phyloP scores from a whole-genome alignment of 345 rosid species.

The Populus alba region DNA sequence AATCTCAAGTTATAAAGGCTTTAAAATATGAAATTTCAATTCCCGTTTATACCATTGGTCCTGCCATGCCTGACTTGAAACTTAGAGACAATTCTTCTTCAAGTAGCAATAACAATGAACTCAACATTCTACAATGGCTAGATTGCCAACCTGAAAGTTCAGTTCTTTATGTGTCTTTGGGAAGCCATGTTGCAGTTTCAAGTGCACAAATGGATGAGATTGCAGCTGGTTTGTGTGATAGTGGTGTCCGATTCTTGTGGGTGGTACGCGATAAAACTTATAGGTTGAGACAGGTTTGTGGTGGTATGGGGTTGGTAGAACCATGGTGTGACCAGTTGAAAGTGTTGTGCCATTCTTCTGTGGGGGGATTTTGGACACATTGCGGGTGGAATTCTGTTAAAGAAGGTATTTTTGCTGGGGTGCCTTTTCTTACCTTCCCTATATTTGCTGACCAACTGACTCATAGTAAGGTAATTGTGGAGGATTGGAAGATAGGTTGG shows the following conservation, averaged over 20 bases:
- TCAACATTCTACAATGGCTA: slow-evolving; percentile 7
- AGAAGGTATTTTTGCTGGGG: slow-evolving; percentile 13
- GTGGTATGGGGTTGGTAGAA: slow-evolving; percentile 13
- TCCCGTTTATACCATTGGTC: slow-evolving; percentile 12
- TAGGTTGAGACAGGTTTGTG: not conserved
- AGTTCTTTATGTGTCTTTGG: slow-evolving; percentile 12
- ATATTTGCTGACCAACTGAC: slow-evolving; percentile 5
- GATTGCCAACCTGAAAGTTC: slow-evolving; percentile 15
- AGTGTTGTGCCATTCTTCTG: slow-evolving; percentile 12
- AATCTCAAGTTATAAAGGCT: not conserved
- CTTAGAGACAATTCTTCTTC: not conserved
- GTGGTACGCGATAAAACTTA: not conserved
- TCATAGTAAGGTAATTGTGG: slow-evolving; percentile 42
- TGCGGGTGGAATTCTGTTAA: slow-evolving; percentile 19
- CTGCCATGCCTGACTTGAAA: slow-evolving; percentile 3
- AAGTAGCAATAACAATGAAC: not conserved
- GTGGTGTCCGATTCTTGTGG: slow-evolving; percentile 14
- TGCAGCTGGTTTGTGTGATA: not conserved
- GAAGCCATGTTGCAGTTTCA: slow-evolving; percentile 13
- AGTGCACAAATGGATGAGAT: slow-evolving; percentile 14
- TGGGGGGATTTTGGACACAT: slow-evolving; percentile 18
- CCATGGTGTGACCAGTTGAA: slow-evolving; percentile 21
- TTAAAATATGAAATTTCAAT: not conserved
- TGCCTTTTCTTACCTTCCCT: slow-evolving; percentile 16
- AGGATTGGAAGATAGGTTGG: slow-evolving; percentile 17